These are phyloP conservation scores for Candida railenensis DNA, from an alignment of 805 yeast genomes.

Conservation along the genomic window DNA sequence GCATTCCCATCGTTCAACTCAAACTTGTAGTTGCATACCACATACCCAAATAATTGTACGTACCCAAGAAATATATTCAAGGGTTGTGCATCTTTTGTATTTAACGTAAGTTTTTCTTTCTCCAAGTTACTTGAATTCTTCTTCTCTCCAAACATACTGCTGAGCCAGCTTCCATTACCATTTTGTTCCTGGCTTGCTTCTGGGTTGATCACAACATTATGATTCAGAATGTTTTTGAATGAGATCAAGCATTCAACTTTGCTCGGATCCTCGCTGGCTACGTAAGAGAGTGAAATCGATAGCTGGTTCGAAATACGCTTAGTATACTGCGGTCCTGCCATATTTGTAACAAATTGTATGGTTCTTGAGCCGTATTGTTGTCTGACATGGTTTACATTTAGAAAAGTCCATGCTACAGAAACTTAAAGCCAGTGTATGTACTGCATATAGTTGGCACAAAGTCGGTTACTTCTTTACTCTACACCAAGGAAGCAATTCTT, in stretches of 20 bases:
- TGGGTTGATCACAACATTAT: slow-evolving; percentile 11
- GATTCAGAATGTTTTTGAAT: slow-evolving; percentile 21
- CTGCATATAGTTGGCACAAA: background rate
- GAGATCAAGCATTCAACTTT: slow-evolving; percentile 18
- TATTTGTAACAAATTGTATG: background rate
- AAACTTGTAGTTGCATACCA: slow-evolving; percentile 36
- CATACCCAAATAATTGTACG: slow-evolving; percentile 39
- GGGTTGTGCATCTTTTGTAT: background rate
- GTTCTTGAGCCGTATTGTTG: too few species aligned
- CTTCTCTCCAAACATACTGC: slow-evolving; percentile 11
- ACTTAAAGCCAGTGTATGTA: background rate
- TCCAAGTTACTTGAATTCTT: background rate
- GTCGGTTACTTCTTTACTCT: too few species aligned
- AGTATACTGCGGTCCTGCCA: slow-evolving; percentile 8
- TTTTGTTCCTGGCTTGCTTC: slow-evolving; percentile 2
- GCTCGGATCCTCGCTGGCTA: slow-evolving; percentile 7
- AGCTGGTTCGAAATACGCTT: slow-evolving; percentile 23
- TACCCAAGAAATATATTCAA: slow-evolving; percentile 31
- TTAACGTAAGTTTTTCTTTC: slow-evolving; percentile 5
- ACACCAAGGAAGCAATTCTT: too few species aligned
- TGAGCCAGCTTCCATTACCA: slow-evolving; percentile 14
- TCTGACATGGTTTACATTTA: too few species aligned
- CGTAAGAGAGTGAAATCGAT: slow-evolving; percentile 18
- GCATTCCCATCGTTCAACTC: slow-evolving; percentile 14
- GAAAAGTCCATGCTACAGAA: too few species aligned